phyloP scores from a whole-genome alignment of 331 rosid genomes.

The Cydonia oblonga region DNA sequence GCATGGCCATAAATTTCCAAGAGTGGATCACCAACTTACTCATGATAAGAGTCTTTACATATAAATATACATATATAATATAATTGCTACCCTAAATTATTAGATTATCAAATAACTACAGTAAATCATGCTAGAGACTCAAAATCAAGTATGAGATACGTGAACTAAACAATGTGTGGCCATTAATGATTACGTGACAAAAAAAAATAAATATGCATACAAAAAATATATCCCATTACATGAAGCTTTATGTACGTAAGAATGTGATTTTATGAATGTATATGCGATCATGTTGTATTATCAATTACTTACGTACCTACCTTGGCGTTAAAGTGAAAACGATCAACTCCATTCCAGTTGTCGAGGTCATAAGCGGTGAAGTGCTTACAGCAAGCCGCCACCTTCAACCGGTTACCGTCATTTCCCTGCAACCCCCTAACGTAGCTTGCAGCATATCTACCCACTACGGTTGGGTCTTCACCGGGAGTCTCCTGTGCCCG shows the following conservation, averaged over 20 bases:
- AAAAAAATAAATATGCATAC: too few relatives aligned
- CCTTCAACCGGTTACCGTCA: slow-evolving; percentile 51
- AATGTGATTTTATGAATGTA: background rate
- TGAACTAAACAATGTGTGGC: background rate
- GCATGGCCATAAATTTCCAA: background rate
- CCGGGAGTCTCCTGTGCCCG: slow-evolving; percentile 99
- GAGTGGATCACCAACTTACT: slow-evolving; percentile 3
- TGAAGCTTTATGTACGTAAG: background rate
- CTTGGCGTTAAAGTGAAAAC: slow-evolving; percentile 80
- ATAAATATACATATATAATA: background rate
- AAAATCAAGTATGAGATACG: background rate
- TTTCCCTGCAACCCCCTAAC: slow-evolving; percentile 71
- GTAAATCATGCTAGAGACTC: background rate
- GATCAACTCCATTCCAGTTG: slow-evolving; percentile 83
- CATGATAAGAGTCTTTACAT: background rate
- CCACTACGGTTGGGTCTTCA: slow-evolving; percentile 73
- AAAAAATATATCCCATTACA: too few relatives aligned
- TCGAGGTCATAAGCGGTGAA: slow-evolving; percentile 90
- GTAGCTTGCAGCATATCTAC: slow-evolving; percentile 60
- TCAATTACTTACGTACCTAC: slow-evolving; percentile 6
- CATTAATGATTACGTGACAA: background rate
- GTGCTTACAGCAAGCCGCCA: slow-evolving; percentile 91
- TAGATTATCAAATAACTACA: background rate
- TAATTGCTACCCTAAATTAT: background rate
- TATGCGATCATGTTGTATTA: background rate